Evolutionary conservation across 2,329 filamentous ascomycete genomes (phyloP).

Genomic region (Plenodomus lindquistii): DNA sequence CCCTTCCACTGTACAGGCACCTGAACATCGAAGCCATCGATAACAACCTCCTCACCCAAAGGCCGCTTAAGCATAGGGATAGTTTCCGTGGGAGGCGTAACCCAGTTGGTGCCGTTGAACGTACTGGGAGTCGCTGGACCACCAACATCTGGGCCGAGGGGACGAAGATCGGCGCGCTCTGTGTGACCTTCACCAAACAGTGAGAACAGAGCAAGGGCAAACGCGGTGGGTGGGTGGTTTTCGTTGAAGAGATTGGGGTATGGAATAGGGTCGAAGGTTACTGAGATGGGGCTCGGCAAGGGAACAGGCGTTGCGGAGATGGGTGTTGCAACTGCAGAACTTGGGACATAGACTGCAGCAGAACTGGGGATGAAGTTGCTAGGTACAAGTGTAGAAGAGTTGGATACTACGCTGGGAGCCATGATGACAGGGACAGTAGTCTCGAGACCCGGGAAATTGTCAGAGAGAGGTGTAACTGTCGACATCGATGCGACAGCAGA

Average conservation of each 20-base stretch:
- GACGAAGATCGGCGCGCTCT: conserved; percentile 31
- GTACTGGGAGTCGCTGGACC: conserved; percentile 26
- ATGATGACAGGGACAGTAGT: neutral
- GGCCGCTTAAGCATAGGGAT: conserved; percentile 8
- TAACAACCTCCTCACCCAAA: conserved; percentile 30
- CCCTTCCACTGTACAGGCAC: conserved; percentile 30
- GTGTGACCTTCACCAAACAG: conserved; percentile 31
- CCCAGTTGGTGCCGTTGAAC: conserved; percentile 15
- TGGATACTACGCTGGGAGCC: neutral
- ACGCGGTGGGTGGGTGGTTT: conserved; percentile 15
- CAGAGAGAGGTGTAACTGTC: neutral
- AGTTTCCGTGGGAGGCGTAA: neutral
- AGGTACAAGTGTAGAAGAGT: neutral
- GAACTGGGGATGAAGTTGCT: neutral
- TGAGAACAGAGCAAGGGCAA: conserved; percentile 30
- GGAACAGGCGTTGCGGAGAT: neutral
- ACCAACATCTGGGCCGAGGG: conserved; percentile 34
- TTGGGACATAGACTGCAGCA: neutral
- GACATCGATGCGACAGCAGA: neutral
- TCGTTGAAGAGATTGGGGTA: conserved; percentile 30
- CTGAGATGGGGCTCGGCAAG: neutral
- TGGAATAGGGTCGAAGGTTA: neutral
- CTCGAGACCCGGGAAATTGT: neutral
- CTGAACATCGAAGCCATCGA: conserved; percentile 36
- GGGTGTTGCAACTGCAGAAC: neutral